Conservation (phyloP, 1,284 basidiomycete genomes). For the Macrocystidia cucumis region DNA sequence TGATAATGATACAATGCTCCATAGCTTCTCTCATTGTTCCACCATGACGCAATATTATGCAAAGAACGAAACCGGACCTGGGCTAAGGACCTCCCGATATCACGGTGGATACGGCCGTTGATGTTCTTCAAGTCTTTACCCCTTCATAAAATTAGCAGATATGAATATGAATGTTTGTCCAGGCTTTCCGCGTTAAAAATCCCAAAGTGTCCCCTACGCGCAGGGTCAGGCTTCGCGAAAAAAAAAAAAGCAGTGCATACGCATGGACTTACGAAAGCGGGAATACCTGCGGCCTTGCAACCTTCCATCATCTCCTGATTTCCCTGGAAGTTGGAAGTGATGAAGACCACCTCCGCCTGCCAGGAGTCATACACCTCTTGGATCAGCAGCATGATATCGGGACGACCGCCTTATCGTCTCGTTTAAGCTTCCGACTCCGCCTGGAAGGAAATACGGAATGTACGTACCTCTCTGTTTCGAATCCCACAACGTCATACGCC, state of each 20-base stretch:
- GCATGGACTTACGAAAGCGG: conserved; percentile 38
- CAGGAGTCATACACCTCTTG: conserved; percentile 32
- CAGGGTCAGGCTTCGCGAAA: conserved; percentile 3
- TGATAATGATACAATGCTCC: too few relatives aligned
- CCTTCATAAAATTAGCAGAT: too few relatives aligned
- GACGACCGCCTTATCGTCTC: conserved; percentile 28
- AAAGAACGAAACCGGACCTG: neutral
- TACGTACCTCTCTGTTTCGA: conserved; percentile 48
- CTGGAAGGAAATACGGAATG: conserved; percentile 4
- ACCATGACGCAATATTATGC: too few relatives aligned
- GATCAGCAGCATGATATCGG: conserved; percentile 38
- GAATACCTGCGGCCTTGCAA: conserved; percentile 53
- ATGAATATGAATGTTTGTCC: too few relatives aligned
- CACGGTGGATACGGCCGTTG: too few relatives aligned
- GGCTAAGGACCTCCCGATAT: too few relatives aligned
- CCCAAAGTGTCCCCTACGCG: conserved; percentile 32
- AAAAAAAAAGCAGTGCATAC: neutral
- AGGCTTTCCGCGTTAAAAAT: conserved; percentile 30
- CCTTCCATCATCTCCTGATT: conserved; percentile 65
- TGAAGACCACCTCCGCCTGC: conserved; percentile 54
- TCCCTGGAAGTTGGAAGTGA: conserved; percentile 56
- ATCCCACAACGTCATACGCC: conserved; percentile 55
- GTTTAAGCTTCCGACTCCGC: conserved; percentile 1
- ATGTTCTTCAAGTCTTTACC: too few relatives aligned
- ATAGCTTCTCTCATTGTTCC: too few relatives aligned